These are phyloP conservation scores for Rosa chinensis DNA, from an alignment of 306 rosid genomes.

Conservation along the genomic window DNA sequence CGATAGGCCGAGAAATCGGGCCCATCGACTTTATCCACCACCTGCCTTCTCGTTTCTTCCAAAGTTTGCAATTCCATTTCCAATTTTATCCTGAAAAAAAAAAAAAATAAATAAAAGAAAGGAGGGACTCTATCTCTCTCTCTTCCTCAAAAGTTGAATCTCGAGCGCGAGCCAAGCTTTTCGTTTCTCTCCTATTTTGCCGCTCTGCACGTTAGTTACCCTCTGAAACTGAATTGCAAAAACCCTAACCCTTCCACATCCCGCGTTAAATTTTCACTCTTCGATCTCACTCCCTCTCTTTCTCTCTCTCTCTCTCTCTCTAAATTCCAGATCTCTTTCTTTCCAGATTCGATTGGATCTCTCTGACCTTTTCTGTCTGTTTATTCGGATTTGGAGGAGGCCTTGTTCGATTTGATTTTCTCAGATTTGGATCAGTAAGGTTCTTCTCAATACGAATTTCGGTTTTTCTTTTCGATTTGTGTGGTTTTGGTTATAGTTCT, in stretches of 20 bases:
- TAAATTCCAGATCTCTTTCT: too few species aligned
- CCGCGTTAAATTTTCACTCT: constrained; percentile 6
- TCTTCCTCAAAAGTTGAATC: constrained; percentile 57
- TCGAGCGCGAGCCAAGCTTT: constrained; percentile 67
- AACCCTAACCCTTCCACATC: constrained; percentile 63
- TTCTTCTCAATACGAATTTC: neutral
- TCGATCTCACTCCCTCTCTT: constrained; percentile 21
- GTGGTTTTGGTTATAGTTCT: constrained; percentile 5
- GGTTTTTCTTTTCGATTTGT: neutral
- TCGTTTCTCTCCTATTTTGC: constrained; percentile 52
- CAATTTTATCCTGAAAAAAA: neutral
- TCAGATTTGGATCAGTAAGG: constrained; percentile 2
- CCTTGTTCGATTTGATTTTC: neutral
- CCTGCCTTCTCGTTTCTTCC: constrained; percentile 59
- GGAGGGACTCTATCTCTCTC: constrained; percentile 30
- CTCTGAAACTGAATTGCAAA: constrained; percentile 30
- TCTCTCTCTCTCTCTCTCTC: constrained; percentile 2
- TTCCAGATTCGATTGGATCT: constrained; percentile 26
- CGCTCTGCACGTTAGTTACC: constrained; percentile 42
- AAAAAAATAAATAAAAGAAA: neutral
- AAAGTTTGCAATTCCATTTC: neutral
- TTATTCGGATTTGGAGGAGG: neutral
- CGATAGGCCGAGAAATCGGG: constrained; percentile 30
- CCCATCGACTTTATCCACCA: constrained; percentile 59
- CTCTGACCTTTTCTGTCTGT: neutral